Base-by-base conservation (phyloP, 1,284 basidiomycete species). In the Heterobasidion annosum region DNA sequence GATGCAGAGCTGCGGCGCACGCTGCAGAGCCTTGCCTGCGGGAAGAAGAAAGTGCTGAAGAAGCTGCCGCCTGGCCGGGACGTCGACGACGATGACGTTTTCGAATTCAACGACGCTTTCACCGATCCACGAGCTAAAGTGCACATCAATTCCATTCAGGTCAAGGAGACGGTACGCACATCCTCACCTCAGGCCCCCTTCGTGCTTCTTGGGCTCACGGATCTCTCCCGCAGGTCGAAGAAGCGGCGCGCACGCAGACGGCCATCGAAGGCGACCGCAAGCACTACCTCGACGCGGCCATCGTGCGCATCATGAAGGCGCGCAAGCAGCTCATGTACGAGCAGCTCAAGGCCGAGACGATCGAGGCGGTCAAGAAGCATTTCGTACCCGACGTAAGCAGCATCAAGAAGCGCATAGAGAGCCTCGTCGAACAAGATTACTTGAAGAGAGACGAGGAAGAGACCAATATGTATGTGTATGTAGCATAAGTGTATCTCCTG, bases 91-190 rank as follows among this genome's bases (percentile, higher is more conserved):
- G 73, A 69, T 0, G 96, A 98, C 67, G 68, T 80, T 52, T 96
- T 99, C 67, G 68, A 69, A 35, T 91, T 90, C 73, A 98, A 98
- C 69, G 75, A 82, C 48, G 82, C 81, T 15, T 97, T 98, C 68
- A 83, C 84, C 45, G 91, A 96, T 65, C 79, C 87, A 8, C 78
- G 83, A 25, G 73, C 84, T 50, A 89, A 87, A 62, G 83, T 99
- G 49, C 90, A 92, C 68, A 96, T 99, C 73, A 98, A 96, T 66
- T 92, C 94, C 52, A 97, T 99, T 58, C 96, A 98, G 70, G 88
- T 88, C 48, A 93, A 94, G 65, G 89, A 94, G 62, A 86, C 91
- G 56, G 90, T 92, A 62, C 53, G 80, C 71, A 10, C 34, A 50
- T 47, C 48, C 40, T 33, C 50, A 51, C 47, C 34, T 12, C 40